Percentiles rank a stretch among this genome's conserved stretches.
These are phyloP conservation scores for Sisymbrium altissimum DNA, from an alignment of 345 rosid genomes.

Conservation along the genomic window DNA sequence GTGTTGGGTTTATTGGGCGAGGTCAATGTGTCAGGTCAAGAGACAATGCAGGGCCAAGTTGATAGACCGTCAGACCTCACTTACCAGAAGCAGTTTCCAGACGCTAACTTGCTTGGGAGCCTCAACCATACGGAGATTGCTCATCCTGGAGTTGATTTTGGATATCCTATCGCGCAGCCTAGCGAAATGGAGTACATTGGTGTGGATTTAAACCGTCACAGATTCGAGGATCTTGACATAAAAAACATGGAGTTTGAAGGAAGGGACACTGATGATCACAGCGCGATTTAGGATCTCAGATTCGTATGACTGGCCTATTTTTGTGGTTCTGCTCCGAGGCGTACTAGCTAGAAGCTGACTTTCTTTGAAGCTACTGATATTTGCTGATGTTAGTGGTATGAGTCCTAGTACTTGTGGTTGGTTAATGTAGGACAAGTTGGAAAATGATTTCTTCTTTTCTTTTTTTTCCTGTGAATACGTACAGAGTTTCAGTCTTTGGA, in stretches of 20 bases:
- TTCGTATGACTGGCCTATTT: neutral
- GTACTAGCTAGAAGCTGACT: constrained; percentile 9
- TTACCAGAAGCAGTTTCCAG: constrained; percentile 22
- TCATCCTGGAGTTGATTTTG: constrained; percentile 24
- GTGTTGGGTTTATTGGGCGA: constrained; percentile 38
- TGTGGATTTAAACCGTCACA: neutral
- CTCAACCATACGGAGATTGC: constrained; percentile 21
- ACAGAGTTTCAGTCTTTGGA: neutral
- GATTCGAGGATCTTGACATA: constrained; percentile 17
- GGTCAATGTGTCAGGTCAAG: constrained; percentile 9
- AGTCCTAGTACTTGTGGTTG: constrained; percentile 3
- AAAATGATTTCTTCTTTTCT: constrained; percentile 9
- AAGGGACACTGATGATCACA: neutral
- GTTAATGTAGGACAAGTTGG: constrained; percentile 13
- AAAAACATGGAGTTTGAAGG: neutral
- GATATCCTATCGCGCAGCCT: constrained; percentile 10
- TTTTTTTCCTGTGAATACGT: constrained; percentile 17
- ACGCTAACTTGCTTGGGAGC: constrained; percentile 23
- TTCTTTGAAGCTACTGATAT: constrained; percentile 7
- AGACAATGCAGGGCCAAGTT: neutral
- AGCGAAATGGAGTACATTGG: constrained; percentile 13
- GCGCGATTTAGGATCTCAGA: neutral
- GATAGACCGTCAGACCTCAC: constrained; percentile 13
- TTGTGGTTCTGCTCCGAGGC: neutral
- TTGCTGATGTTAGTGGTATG: constrained; percentile 9